Evolutionary conservation across 2,329 filamentous ascomycete genomes (phyloP).

Genomic region (Scedosporium minutisporum): DNA sequence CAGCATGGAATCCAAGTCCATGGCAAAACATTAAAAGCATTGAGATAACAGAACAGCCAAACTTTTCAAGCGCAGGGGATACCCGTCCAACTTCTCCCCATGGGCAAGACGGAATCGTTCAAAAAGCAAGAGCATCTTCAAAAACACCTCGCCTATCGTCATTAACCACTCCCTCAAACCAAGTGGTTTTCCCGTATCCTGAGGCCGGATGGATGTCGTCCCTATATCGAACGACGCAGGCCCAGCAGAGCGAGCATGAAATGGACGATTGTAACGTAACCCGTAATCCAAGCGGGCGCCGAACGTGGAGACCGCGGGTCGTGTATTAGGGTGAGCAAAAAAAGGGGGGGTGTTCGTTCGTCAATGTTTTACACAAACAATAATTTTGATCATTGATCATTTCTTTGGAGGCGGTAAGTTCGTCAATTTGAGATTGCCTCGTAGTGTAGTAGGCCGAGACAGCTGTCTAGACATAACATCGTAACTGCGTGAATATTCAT

Average conservation of each 20-base stretch:
- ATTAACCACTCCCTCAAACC: neutral
- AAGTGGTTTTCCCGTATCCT: neutral
- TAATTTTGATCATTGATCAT: neutral
- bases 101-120: neutral
- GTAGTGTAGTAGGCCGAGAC: conserved; percentile 5
- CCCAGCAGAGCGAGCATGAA: too few relatives aligned
- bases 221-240: too few relatives aligned
- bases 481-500: conserved; percentile 7
- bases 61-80: neutral
- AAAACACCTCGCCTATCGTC: neutral
- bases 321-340: too few relatives aligned
- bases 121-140: neutral
- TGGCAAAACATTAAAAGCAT: conserved; percentile 1
- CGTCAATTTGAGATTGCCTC: neutral
- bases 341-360: neutral
- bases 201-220: neutral
- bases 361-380: neutral
- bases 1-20: neutral
- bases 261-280: too few relatives aligned
- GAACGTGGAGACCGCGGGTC: too few relatives aligned
- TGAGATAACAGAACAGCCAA: neutral
- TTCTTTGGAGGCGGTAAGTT: neutral
- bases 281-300: too few relatives aligned
- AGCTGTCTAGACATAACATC: conserved; percentile 8
- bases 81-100: neutral